Base-by-base conservation (phyloP, 805 yeast species). In the Candida nitratophila region DNA sequence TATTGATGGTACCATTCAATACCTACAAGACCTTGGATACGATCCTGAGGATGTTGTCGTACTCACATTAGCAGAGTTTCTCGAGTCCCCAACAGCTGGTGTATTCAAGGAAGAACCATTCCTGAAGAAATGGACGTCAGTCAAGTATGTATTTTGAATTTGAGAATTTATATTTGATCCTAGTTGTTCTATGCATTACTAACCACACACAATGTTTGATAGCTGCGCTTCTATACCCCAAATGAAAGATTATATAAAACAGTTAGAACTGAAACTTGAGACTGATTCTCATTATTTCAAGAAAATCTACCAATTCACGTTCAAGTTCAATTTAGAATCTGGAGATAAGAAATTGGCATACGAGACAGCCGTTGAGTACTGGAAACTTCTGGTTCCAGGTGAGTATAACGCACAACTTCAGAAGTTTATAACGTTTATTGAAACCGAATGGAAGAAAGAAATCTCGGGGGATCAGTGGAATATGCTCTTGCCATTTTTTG, bases 401-500 rank as follows among this genome's bases (percentile, higher is more conserved):
- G 39, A 44, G 0, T 65, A 65, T 34, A 52, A 56, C 1, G 42
- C 50, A 8, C 59, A 67, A 30, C 51, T 69, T 12, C 68, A 69
- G 9, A 68, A 67, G 36, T 91, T 96, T 91, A 65, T 71, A 42
- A 61, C 56, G 1, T 90, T 82, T 56, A 57, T 83, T 24, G 54
- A 53, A 4, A 60, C 58, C 2, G 67, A 64, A 12, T 65, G 70
- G 48, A 70, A 75, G 40, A 64, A 70, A 40, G 61, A 69, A 5
- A 71, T 93, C 32, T 73, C 85, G 5, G 76, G 65, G 49, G 99
- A 91, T 56, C 77, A 81, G 21, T 91, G 97, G 97, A 73, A 76
- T 48, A 89, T 90, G 97, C 66, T 85, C 44, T 73, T 73, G 44
- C 78, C 80, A 44, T 87, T 89, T 54, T 62, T 83, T 44, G 62